Conservation (phyloP, 31 red algal species). For the Endocladia muricata region DNA sequence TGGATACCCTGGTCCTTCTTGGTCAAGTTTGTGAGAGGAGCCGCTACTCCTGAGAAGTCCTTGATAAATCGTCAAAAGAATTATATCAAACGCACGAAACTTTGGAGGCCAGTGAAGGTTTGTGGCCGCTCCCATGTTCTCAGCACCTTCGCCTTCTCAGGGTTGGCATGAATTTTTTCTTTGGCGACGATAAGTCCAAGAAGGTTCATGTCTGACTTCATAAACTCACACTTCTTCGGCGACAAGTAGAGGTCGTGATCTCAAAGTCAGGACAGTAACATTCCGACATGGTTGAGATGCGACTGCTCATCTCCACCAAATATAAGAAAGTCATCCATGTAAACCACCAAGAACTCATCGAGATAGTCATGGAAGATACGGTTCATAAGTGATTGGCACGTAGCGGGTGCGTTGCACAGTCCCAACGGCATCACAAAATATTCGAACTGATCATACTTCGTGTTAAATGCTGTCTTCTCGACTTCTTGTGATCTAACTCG, state of each 20-base stretch:
- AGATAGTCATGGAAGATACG: constrained; percentile 11
- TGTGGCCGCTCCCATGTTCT: constrained; percentile 11
- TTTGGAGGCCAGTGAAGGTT: constrained; percentile 21
- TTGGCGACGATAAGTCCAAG: not conserved
- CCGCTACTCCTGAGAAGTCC: constrained; percentile 1
- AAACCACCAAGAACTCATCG: not conserved
- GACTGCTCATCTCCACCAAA: not conserved
- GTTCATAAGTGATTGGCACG: not conserved
- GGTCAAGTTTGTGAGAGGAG: constrained; percentile 20
- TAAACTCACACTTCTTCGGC: constrained; percentile 3
- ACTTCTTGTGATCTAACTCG: not conserved
- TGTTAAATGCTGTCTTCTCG: constrained; percentile 12
- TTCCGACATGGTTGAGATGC: not conserved
- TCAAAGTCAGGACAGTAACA: not conserved
- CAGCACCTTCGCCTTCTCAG: constrained; percentile 1
- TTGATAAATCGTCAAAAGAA: constrained; percentile 23
- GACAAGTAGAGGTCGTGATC: not conserved
- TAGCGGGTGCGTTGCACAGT: not conserved
- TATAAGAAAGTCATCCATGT: not conserved
- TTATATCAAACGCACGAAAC: constrained; percentile 7
- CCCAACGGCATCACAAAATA: constrained; percentile 17
- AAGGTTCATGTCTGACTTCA: constrained; percentile 2
- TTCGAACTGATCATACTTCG: constrained; percentile 7
- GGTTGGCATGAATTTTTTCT: not conserved
- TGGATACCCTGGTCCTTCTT: constrained; percentile 8